Base-by-base conservation (phyloP, 2,329 filamentous ascomycete genomes). In the Dothistroma pini region DNA sequence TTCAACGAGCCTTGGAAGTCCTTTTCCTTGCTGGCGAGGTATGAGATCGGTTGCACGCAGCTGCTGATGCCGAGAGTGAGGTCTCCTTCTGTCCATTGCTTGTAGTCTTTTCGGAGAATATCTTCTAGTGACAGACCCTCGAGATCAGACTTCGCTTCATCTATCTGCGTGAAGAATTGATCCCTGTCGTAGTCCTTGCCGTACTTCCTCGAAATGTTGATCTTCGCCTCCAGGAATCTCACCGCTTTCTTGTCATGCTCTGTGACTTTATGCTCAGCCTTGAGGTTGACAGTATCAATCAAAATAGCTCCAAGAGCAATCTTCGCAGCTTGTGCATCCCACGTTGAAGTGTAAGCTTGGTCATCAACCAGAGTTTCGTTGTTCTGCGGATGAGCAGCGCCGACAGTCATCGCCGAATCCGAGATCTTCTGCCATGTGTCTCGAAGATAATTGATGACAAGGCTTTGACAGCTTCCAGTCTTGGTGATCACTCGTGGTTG, bases 101-200 rank as follows among this genome's bases (percentile, higher is more conserved):
- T 96, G 76, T 93, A 96, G 76, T 96, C 90, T 74, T 93, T 93
- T 65, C 89, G 81, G 56, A 93, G 75, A 44, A 93, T 82, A 67
- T 93, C 90, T 22, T 82, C 77, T 66, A 91, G 75, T 41, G 76
- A 78, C 51, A 95, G 76, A 0, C 71, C 67, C 2, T 81, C 83
- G 56, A 95, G 81, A 66, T 91, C 84, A 64, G 85, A 83, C 74
- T 93, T 93, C 5, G 89, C 86, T 5, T 75, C 75, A 0, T 80
- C 79, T 29, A 93, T 81, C 58, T 84, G 77, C 4, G 81, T 72
- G 71, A 84, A 90, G 73, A 87, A 90, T 3, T 63, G 71, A 0
- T 77, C 72, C 7, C 84, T 78, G 58, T 85, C 77, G 68, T 86
- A 90, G 21, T 65, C 68, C 58, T 61, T 69, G 19, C 74, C 72